Base-by-base conservation (phyloP, 306 rosid genomes). In the Dryas octopetala region DNA sequence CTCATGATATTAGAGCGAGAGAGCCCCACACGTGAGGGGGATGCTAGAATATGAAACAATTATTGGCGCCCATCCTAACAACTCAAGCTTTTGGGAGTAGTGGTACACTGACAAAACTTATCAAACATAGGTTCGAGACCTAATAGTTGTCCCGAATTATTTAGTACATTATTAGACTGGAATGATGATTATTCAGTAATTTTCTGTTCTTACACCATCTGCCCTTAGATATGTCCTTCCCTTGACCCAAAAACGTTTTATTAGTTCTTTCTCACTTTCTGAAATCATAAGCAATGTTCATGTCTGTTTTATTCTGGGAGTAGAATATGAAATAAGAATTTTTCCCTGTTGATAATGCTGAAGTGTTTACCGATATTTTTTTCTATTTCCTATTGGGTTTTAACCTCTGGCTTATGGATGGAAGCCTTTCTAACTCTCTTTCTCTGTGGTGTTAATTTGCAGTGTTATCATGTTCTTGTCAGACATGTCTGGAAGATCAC, bases 401-500 rank as follows among this genome's bases (percentile, higher is more conserved):
- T 14, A 66, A 68, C 4, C 1, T 43, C 15, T 4, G 58, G 23
- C 51, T 32, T 10, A 28, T 48, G 14, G 46, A 19, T 40, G 51
- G 46, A 7, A 62, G 7, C 11, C 62, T 50, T 16, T 51, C 52
- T 62, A 63, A 74, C 77, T 61, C 64, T 61, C 48, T 85, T 70
- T 71, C 69, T 70, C 66, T 77, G 74, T 81, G 80, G 68, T 73
- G 69, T 83, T 73, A 65, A 70, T 49, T 72, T 82, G 85, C 97
- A 95, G 98, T 77, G 93, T 95, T 53, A 77, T 84, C 62, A 89
- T 95, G 93, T 88, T 92, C 85, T 79, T 90, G 91, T 87, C 97
- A 57, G 98, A 95, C 88, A 91, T 95, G 97, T 83, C 97, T 15
- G 98, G 97, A 84, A 95, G 50, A 83, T 44, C 89, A 41, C 97